These are phyloP conservation scores for Hebeloma cylindrosporum DNA, from an alignment of 768 basidiomycete species.

Conservation along the genomic window DNA sequence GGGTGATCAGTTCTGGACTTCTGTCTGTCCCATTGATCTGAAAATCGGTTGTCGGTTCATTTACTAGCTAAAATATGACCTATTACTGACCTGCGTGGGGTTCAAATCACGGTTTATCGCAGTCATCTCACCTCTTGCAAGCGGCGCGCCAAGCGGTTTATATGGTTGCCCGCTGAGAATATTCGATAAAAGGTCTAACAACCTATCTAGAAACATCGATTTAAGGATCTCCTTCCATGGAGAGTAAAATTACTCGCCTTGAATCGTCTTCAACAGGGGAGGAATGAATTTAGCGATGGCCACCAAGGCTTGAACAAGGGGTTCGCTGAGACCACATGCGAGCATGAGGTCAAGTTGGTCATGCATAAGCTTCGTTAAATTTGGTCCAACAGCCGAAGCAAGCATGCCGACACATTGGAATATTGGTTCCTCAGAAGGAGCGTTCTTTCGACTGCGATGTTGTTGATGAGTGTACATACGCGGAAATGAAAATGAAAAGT, in stretches of 20 bases:
- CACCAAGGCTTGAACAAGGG: conserved; percentile 79
- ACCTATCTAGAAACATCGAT: conserved; percentile 58
- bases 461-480: neutral
- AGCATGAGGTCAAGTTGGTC: conserved; percentile 98
- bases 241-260: conserved; percentile 54
- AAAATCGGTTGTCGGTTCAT: conserved; percentile 3
- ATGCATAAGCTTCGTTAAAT: conserved; percentile 92
- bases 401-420: conserved; percentile 99
- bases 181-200: conserved; percentile 80
- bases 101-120: conserved; percentile 51
- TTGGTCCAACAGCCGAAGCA: conserved; percentile 91
- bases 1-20: conserved; percentile 65
- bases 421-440: conserved; percentile 90
- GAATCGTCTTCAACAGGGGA: conserved; percentile 87
- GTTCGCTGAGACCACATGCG: conserved; percentile 88
- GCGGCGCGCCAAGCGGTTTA: conserved; percentile 84
- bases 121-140: conserved; percentile 53
- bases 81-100: conserved; percentile 41
- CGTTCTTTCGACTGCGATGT: conserved; percentile 71
- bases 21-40: conserved; percentile 55
- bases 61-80: neutral
- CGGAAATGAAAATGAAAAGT: conserved; percentile 10
- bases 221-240: neutral
- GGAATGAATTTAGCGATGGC: conserved; percentile 87
- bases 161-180: conserved; percentile 85